A percentile compares a stretch with the other conserved stretches of the same genome.
Evolutionary conservation across 2,329 filamentous ascomycete genomes (phyloP).

Genomic region (Fusarium buxicola): DNA sequence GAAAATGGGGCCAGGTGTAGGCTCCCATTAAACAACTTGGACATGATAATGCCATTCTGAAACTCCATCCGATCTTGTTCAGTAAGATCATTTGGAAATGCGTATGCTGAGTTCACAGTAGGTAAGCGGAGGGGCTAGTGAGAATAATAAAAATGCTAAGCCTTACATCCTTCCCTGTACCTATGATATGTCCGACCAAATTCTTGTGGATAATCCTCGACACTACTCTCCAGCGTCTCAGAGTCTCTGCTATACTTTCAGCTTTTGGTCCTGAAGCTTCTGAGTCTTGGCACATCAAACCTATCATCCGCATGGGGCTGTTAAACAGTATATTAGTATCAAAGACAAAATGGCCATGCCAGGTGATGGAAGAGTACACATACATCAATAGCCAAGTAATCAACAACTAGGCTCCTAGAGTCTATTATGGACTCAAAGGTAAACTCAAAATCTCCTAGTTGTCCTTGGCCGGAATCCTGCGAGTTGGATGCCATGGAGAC

Average conservation of each 20-base stretch:
- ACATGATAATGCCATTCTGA: slow-evolving; percentile 3
- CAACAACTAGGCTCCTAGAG: background rate
- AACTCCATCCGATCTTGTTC: slow-evolving; percentile 4
- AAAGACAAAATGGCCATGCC: background rate
- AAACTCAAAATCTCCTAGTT: background rate
- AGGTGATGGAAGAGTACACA: background rate
- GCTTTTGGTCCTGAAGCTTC: background rate
- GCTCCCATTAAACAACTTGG: background rate
- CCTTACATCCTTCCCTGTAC: background rate
- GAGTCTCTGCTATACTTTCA: background rate
- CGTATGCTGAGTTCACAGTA: background rate
- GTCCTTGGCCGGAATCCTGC: background rate
- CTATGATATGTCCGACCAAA: slow-evolving; percentile 1
- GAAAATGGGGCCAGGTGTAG: background rate
- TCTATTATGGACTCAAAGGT: slow-evolving; percentile 2
- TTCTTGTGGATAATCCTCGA: background rate
- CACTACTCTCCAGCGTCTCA: background rate
- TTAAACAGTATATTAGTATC: background rate
- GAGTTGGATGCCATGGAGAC: background rate
- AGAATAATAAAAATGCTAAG: background rate
- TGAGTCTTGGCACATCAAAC: background rate
- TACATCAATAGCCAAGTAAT: background rate
- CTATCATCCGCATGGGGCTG: background rate
- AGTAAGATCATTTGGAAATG: background rate
- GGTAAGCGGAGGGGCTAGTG: too few species aligned